Base-by-base conservation (phyloP, 805 yeast species). In the Cyberlindnera mississippiensis region DNA sequence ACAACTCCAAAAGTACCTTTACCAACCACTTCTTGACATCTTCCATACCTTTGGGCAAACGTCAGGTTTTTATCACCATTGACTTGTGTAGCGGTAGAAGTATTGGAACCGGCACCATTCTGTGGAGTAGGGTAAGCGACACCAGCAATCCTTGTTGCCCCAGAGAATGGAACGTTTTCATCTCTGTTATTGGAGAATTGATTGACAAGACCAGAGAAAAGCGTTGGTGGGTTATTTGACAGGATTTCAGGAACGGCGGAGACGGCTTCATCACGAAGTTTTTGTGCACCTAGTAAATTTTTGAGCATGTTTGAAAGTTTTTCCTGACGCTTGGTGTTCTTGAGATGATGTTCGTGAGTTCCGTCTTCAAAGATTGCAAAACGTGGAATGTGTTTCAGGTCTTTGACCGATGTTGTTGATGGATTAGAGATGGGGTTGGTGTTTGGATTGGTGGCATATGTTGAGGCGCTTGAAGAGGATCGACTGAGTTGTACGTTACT, bases 1-100 rank as follows among this genome's bases (percentile, higher is more conserved):
- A 91, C 98, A 35, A 88, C 87, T 15, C 99, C 99, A 68, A 85
- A 91, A 0, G 96, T 81, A 16, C 98, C 98, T 38, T 85, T 76
- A 19, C 99, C 99, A 49, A 93, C 77, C 36, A 90, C 86, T 61
- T 91, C 98, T 63, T 88, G 96, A 61, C 98, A 91, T 39, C 85
- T 75, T 33, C 99, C 99, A 61, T 91, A 91, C 60, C 90, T 85
- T 53, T 89, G 90, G 8, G 80, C 83, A 61, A 91, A 84, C 9
- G 90, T 78, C 42, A 43, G 14, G 30, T 42, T 43, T 37, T 44
- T 47, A 13, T 44, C 48, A 17, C 19, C 17, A 2, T 22, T 33
- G 19, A 20, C 24, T 20, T 20, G 24, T 20, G 32, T n/a, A 29
- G 32, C 17, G 18, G 32, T 29, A 16, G 6, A 15, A 9, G 32